These are phyloP conservation scores for Ampelocalamus luodianensis DNA, from an alignment of 176 grass and related monocot genomes.

Conservation along the genomic window DNA sequence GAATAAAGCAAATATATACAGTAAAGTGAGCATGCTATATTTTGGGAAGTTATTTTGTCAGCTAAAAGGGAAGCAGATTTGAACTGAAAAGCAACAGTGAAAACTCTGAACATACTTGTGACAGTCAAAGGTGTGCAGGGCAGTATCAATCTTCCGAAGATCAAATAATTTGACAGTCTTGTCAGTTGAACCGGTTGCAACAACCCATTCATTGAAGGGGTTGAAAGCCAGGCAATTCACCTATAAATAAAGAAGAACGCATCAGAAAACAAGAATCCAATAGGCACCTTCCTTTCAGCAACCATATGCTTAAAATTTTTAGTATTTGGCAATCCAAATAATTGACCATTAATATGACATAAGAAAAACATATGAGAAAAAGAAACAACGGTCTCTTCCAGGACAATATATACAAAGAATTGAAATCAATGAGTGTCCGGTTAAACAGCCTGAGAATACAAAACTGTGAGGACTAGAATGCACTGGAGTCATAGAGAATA, in stretches of 20 bases:
- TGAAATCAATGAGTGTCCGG: not conserved
- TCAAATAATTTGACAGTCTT: conserved; percentile 99
- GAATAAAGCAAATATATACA: not conserved
- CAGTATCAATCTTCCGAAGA: conserved; percentile 78
- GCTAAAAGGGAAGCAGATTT: conserved; percentile 15
- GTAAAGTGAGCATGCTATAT: not conserved
- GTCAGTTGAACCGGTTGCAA: conserved; percentile 95
- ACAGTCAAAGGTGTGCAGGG: conserved; percentile 85
- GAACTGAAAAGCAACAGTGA: conserved; percentile 7
- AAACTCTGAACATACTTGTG: conserved; percentile 73
- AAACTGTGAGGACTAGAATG: not conserved
- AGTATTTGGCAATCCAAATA: not conserved
- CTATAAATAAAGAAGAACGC: conserved; percentile 45
- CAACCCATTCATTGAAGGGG: conserved; percentile 98
- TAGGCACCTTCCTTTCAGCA: conserved; percentile 12
- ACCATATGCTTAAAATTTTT: conserved; percentile 5
- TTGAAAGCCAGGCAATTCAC: conserved; percentile 98
- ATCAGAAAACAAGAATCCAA: conserved; percentile 15
- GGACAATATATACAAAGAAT: not conserved
- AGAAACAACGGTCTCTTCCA: not conserved
- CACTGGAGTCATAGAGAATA: not conserved
- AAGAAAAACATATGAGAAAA: conserved; percentile 1
- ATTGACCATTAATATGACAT: conserved; percentile 25
- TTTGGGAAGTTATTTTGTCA: conserved; percentile 16
- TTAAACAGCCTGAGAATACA: not conserved